These are phyloP conservation scores for Triticum monococcum DNA, from an alignment of 176 grass and related monocot species.

Conservation along the genomic window DNA sequence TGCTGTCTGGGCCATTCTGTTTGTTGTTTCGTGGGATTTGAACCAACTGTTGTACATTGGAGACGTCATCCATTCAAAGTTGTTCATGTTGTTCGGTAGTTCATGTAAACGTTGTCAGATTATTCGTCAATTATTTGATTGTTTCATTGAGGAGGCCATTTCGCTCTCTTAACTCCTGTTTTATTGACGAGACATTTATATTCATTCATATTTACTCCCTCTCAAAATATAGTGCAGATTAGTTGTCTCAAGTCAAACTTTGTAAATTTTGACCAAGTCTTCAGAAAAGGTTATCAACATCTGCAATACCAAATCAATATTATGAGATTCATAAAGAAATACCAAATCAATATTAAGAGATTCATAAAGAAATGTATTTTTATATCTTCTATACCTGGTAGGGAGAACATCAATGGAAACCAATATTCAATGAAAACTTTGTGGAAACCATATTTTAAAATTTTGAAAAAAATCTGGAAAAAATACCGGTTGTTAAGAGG, in stretches of 20 bases:
- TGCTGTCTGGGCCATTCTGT: background rate
- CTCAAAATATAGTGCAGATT: background rate
- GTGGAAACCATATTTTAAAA: no score
- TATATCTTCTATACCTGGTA: no score
- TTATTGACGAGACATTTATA: background rate
- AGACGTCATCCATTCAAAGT: background rate
- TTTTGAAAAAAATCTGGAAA: no score
- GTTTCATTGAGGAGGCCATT: slow-evolving; percentile 26
- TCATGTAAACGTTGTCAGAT: slow-evolving; percentile 13
- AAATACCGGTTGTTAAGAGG: no score
- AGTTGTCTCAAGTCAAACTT: background rate
- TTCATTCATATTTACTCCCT: background rate
- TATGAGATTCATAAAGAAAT: background rate
- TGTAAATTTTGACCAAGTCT: background rate
- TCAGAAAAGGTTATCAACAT: background rate
- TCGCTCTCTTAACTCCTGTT: background rate
- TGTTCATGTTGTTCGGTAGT: slow-evolving; percentile 25
- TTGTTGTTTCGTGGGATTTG: slow-evolving; percentile 9
- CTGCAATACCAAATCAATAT: background rate
- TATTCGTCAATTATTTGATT: slow-evolving; percentile 33
- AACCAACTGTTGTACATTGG: slow-evolving; percentile 28
- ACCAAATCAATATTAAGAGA: background rate
- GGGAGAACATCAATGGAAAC: no score
- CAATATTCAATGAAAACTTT: no score
- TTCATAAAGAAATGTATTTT: background rate